Conservation (phyloP, 176 grass and related monocot genomes). For the Aegilops tauschii region DNA sequence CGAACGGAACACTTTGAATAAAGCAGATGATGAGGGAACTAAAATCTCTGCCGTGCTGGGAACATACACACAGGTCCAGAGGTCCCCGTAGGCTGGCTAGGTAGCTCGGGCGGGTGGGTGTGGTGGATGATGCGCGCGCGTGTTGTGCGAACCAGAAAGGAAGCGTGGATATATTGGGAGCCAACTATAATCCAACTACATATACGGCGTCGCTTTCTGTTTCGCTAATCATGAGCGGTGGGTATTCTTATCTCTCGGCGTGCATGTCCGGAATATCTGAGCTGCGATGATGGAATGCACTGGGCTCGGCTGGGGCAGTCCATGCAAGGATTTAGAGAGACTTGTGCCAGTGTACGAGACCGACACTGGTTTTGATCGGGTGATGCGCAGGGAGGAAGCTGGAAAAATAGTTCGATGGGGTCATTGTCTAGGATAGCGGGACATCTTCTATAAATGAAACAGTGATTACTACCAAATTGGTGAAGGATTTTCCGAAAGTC, state of each 20-base stretch:
- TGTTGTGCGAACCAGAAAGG: background rate
- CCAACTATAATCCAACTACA: conserved; percentile 14
- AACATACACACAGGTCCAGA: background rate
- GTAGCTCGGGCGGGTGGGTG: background rate
- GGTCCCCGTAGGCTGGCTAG: background rate
- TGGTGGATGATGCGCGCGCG: background rate
- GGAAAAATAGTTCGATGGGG: no score
- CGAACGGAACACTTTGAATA: background rate
- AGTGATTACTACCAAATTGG: no score
- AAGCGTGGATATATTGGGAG: background rate
- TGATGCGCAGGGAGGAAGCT: no score
- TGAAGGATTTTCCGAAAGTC: no score
- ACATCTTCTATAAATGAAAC: no score
- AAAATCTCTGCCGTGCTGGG: background rate
- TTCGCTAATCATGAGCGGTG: background rate
- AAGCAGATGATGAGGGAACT: background rate
- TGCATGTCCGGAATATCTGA: background rate
- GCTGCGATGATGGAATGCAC: background rate
- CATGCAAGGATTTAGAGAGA: no score
- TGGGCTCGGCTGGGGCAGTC: no score
- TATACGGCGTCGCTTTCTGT: conserved; percentile 5
- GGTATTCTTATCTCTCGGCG: background rate
- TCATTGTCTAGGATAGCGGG: no score
- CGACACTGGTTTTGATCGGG: no score
- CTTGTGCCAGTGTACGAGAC: no score